Evolutionary conservation across 305 asterid species (phyloP).

Genomic region (Fraxinus sp.): DNA sequence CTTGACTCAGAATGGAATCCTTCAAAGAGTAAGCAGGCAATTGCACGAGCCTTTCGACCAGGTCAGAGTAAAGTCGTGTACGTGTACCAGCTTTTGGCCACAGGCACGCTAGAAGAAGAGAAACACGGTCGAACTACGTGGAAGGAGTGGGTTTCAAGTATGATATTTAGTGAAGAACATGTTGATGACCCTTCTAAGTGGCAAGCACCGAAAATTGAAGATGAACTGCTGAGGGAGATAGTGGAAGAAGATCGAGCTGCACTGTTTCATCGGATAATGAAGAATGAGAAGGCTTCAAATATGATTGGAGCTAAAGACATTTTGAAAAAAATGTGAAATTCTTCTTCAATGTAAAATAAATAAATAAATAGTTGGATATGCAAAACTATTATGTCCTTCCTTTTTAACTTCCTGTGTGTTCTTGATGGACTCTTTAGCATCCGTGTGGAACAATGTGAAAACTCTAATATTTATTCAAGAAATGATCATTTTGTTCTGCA

Average conservation of each 20-base stretch:
- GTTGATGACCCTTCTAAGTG: constrained; percentile 91
- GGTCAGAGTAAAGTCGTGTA: constrained; percentile 95
- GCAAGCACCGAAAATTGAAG: constrained; percentile 96
- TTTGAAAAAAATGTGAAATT: constrained; percentile 31
- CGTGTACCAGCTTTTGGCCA: constrained; percentile 84
- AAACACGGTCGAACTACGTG: constrained; percentile 86
- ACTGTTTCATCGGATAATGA: constrained; percentile 80
- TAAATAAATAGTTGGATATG: background rate
- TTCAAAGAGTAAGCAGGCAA: constrained; percentile 93
- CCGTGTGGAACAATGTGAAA: background rate
- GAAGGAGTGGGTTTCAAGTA: constrained; percentile 99
- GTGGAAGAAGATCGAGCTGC: constrained; percentile 93
- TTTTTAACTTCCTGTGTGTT: background rate
- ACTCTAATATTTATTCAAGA: background rate
- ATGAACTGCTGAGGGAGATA: constrained; percentile 83
- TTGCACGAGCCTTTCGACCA: constrained; percentile 88
- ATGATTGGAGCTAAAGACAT: constrained; percentile 68
- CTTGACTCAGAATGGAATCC: constrained; percentile 99
- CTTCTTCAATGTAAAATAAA: background rate
- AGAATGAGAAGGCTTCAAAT: constrained; percentile 92
- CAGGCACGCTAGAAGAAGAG: constrained; percentile 83
- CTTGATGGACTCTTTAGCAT: background rate
- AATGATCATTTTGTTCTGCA: background rate
- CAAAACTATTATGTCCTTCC: background rate
- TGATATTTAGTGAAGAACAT: constrained; percentile 92